Percentiles rank a stretch among this genome's conserved stretches.
These are phyloP conservation scores for Jimgerdemannia flammicorona DNA, from an alignment of 192 early-diverging fungal genomes.

Conservation along the genomic window DNA sequence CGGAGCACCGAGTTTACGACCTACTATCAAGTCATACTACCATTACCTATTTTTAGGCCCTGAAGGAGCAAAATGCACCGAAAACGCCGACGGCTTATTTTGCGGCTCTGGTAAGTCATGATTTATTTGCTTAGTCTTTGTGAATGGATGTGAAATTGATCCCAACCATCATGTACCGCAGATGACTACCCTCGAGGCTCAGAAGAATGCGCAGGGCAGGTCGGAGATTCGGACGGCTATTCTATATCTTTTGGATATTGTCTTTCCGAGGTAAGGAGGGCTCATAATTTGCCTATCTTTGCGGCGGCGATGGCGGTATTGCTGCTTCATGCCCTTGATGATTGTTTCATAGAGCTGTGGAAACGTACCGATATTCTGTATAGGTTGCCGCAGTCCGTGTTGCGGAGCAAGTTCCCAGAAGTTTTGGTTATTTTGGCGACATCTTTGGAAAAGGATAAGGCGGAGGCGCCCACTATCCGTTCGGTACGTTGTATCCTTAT, in stretches of 20 bases:
- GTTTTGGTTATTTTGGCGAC: constrained; percentile 61
- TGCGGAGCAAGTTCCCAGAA: constrained; percentile 60
- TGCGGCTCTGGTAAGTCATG: constrained; percentile 65
- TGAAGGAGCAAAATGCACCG: constrained; percentile 68
- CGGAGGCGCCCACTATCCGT: constrained; percentile 76
- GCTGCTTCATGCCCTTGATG: background rate
- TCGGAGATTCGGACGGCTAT: constrained; percentile 45
- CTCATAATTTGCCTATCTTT: background rate
- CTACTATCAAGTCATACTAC: constrained; percentile 31
- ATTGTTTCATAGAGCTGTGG: too few relatives aligned
- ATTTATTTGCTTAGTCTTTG: too few relatives aligned
- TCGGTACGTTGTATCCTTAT: constrained; percentile 21
- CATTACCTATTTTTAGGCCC: constrained; percentile 70
- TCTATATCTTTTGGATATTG: constrained; percentile 78
- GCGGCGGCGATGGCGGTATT: background rate
- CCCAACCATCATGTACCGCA: constrained; percentile 47
- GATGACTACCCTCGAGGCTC: constrained; percentile 52
- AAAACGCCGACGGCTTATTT: constrained; percentile 85
- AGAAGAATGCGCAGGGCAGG: constrained; percentile 28
- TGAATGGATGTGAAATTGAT: too few relatives aligned
- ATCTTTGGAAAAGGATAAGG: constrained; percentile 57
- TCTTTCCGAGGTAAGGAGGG: constrained; percentile 60
- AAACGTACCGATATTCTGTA: background rate
- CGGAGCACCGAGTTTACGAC: background rate
- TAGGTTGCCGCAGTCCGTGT: constrained; percentile 48